Evolutionary conservation across 1,284 basidiomycete genomes (phyloP), one percentile per base, ranked within the genome.

Genomic region (Peniophora sp.): DNA sequence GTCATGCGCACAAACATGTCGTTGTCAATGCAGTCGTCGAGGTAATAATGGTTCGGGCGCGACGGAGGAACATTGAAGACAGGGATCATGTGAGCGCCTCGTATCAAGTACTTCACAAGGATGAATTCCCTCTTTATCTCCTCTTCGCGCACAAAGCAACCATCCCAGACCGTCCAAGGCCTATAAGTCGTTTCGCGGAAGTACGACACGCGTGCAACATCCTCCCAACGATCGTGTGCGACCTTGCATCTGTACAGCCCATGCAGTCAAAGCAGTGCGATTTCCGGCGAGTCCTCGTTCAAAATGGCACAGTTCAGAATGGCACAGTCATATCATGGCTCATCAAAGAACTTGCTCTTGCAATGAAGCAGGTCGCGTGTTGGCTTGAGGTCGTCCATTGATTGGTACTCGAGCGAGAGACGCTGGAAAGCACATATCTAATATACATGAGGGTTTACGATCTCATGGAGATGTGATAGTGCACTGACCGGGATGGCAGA

Each of bases 351-450:
- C 11, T 51, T 39, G 10, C 54, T 49, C 44, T 62, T 63, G 50
- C 61, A 64, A 17, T 59, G 51, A 27, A 65, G 32, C 19, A 64
- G 62, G 46, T 63, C 59, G 3, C 45, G 53, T 9, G 44, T 54
- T 20, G 53, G 54, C 2, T 50, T 56, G 58, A 59, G 64, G 48
- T 63, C 58, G 35, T 60, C 60, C 2, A 55, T 39, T 0, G 62
- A 64, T 45, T 60, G 59, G 50, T 64, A 65, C 8, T 46, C 54
- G 45, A 63, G 47, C 20, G 53, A 50, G 11, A 57, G 32, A 47
- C 58, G 61, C 52, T 61, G 57, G 51, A 56, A 63, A 5, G 38
- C n/a, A 11, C 53, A 52, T n/a, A 61, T 47, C 61, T 65, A 35
- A 22, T 22, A n/a, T 22, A 8, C 51, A 50, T 16, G 17, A 8